Evolutionary conservation across 23 red algal genomes (phyloP).

Genomic region (Pyropia yezoensis): DNA sequence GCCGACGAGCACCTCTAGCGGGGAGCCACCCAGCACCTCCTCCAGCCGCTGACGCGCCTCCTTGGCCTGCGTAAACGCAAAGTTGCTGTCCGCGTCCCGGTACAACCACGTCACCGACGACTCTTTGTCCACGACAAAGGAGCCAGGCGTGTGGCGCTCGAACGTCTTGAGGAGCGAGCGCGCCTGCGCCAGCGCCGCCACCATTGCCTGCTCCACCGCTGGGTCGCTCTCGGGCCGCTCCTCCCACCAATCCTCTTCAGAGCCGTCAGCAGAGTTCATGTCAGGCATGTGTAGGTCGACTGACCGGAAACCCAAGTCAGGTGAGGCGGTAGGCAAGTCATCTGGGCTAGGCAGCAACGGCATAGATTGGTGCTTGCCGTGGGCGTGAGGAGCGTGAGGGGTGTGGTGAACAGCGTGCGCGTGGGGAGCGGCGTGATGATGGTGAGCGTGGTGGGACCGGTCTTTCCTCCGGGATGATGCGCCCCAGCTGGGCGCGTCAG

Average conservation of each 20-base stretch:
- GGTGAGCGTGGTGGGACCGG: too few relatives aligned
- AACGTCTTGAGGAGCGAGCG: constrained; percentile 57
- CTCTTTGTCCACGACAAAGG: constrained; percentile 70
- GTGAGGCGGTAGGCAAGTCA: too few relatives aligned
- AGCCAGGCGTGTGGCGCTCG: constrained; percentile 80
- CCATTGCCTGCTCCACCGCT: constrained; percentile 17
- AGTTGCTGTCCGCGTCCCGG: constrained; percentile 78
- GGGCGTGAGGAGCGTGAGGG: too few relatives aligned
- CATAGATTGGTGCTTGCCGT: too few relatives aligned
- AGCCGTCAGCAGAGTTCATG: not conserved
- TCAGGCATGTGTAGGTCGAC: too few relatives aligned
- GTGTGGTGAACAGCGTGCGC: too few relatives aligned
- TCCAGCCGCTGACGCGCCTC: constrained; percentile 82
- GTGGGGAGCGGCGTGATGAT: too few relatives aligned
- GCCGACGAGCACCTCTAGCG: constrained; percentile 87
- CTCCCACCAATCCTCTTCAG: not conserved
- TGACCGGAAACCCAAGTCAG: too few relatives aligned
- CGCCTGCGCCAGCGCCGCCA: constrained; percentile 31
- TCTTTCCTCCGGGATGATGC: too few relatives aligned
- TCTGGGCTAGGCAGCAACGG: too few relatives aligned
- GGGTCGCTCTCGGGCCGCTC: not conserved
- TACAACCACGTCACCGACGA: constrained; percentile 82
- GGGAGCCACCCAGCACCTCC: constrained; percentile 56
- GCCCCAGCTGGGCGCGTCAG: too few relatives aligned
- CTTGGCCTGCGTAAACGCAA: constrained; percentile 66